phyloP scores from a whole-genome alignment of 176 grass and related monocot genomes.

The Zea mays region DNA sequence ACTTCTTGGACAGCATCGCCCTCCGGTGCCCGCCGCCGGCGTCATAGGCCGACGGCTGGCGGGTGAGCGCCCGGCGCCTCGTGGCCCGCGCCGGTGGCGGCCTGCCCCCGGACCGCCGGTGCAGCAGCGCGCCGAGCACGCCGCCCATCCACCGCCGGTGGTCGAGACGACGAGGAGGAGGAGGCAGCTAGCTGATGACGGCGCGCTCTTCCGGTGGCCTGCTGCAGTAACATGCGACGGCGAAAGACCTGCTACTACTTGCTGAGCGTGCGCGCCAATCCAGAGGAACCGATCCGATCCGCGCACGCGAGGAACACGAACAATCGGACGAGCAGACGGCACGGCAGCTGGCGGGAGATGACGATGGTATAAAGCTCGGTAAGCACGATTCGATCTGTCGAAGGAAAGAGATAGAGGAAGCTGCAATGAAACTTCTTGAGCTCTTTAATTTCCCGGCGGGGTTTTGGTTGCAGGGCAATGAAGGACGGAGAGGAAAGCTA shows the following conservation, averaged over 20 bases:
- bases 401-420: not conserved
- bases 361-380: not conserved
- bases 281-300: not conserved
- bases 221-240: not conserved
- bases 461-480: not conserved
- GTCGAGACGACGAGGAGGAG: too few relatives aligned
- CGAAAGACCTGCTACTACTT: not conserved
- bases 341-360: not conserved
- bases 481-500: too few relatives aligned
- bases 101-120: not conserved
- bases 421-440: not conserved
- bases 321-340: not conserved
- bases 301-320: not conserved
- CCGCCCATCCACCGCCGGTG: conserved; percentile 44
- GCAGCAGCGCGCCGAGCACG: conserved; percentile 40
- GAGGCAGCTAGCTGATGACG: too few relatives aligned
- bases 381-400: not conserved
- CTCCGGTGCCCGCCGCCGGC: conserved; percentile 2
- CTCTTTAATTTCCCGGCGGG: not conserved
- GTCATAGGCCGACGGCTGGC: not conserved
- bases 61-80: not conserved
- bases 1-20: conserved; percentile 56
- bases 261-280: too few relatives aligned
- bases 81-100: not conserved
- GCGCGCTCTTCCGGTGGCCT: too few relatives aligned